These are phyloP conservation scores for Dothideomycetidae sp. DNA, from an alignment of 2,329 filamentous ascomycete species.

Conservation along the genomic window DNA sequence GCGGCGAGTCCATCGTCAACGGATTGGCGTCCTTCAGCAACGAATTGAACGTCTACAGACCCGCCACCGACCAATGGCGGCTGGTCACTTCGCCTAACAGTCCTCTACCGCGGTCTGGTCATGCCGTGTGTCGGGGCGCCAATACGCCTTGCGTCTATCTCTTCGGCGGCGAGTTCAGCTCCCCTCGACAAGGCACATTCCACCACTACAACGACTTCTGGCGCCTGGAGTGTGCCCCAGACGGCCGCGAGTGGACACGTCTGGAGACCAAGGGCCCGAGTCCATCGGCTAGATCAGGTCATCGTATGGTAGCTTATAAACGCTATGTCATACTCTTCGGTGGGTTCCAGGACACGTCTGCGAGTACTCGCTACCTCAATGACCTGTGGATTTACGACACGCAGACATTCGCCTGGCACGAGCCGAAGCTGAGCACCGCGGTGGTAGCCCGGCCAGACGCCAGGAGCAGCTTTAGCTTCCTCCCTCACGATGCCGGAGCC, in stretches of 20 bases:
- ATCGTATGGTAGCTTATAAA: conserved; percentile 88
- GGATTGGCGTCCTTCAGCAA: conserved; percentile 61
- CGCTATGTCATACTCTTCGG: conserved; percentile 93
- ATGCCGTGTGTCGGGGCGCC: conserved; percentile 84
- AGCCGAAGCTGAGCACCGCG: conserved; percentile 58
- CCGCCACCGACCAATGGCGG: conserved; percentile 80
- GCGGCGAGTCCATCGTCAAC: conserved; percentile 92
- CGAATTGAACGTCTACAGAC: conserved; percentile 54
- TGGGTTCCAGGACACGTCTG: conserved; percentile 92
- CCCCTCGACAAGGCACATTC: conserved; percentile 93
- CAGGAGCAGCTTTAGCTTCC: conserved; percentile 77
- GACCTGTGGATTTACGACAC: conserved; percentile 97
- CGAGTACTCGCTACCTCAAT: conserved; percentile 82
- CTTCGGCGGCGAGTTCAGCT: conserved; percentile 93
- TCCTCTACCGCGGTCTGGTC: conserved; percentile 77
- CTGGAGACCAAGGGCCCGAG: conserved; percentile 67
- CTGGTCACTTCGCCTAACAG: conserved; percentile 82
- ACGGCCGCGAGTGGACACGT: conserved; percentile 75
- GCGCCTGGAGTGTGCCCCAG: conserved; percentile 59
- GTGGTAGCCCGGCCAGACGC: conserved; percentile 72
- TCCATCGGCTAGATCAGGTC: conserved; percentile 71
- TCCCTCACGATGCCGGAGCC: conserved; percentile 81
- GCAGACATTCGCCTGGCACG: conserved; percentile 69
- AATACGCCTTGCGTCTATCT: conserved; percentile 78
- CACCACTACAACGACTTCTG: conserved; percentile 99